Conservation (phyloP, 345 rosid genomes). For the Aethionema arabicum region DNA sequence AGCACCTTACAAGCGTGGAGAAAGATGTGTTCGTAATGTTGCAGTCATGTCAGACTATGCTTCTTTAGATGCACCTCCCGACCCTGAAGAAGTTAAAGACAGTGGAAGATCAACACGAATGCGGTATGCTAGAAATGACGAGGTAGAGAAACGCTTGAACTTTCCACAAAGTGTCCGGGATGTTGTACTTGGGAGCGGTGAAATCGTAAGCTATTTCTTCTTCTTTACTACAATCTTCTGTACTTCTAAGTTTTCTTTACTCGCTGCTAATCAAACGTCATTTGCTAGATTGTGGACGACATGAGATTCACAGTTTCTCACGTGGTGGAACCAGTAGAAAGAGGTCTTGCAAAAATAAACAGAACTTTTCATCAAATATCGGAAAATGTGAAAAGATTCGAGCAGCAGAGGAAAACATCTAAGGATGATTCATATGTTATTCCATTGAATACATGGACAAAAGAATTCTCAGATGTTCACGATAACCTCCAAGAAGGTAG, state of each 20-base stretch:
- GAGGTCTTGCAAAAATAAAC: conserved; percentile 89
- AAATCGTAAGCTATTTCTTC: conserved; percentile 62
- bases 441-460: conserved; percentile 73
- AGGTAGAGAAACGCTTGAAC: conserved; percentile 70
- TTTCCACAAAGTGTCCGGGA: conserved; percentile 97
- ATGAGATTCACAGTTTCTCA: conserved; percentile 98
- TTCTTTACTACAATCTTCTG: neutral
- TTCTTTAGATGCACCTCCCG: conserved; percentile 80
- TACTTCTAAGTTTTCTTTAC: neutral
- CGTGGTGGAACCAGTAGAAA: conserved; percentile 95
- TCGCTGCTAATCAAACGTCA: conserved; percentile 10
- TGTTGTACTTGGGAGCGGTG: conserved; percentile 93
- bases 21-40: conserved; percentile 98
- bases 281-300: conserved; percentile 83
- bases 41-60: conserved; percentile 96
- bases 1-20: conserved; percentile 93
- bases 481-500: conserved; percentile 68
- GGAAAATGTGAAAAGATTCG: conserved; percentile 78
- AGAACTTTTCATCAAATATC: conserved; percentile 80
- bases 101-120: conserved; percentile 70
- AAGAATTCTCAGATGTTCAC: conserved; percentile 77
- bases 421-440: conserved; percentile 85
- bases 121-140: conserved; percentile 57
- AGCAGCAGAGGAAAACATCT: conserved; percentile 63
- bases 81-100: conserved; percentile 90